Evolutionary conservation across 768 basidiomycete genomes (phyloP).

Genomic region (Amylocystis lapponica): DNA sequence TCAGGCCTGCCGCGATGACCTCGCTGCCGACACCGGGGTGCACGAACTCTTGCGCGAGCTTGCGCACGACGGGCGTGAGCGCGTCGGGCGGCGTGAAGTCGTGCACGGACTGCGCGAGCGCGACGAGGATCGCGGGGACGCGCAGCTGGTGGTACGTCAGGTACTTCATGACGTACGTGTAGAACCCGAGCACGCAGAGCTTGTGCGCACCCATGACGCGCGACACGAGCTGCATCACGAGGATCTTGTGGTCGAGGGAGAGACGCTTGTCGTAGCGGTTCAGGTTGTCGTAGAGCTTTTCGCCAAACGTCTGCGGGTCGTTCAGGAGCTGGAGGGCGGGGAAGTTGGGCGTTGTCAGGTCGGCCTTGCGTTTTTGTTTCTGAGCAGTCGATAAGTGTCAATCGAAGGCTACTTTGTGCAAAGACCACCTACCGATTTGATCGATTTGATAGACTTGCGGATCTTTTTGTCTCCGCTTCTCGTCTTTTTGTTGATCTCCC

Average conservation of each 20-base stretch:
- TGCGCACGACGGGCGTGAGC: conserved; percentile 81
- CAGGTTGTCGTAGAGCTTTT: conserved; percentile 85
- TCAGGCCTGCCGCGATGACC: conserved; percentile 95
- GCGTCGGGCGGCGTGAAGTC: conserved; percentile 93
- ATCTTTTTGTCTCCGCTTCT: conserved; percentile 78
- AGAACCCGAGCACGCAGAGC: conserved; percentile 89
- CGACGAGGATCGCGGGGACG: conserved; percentile 88
- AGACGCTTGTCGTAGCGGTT: conserved; percentile 89
- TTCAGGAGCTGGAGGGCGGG: conserved; percentile 88
- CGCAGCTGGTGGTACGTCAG: conserved; percentile 88
- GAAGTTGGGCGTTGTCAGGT: conserved; percentile 58
- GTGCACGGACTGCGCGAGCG: conserved; percentile 92
- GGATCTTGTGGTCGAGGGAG: conserved; percentile 93
- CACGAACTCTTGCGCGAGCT: conserved; percentile 93
- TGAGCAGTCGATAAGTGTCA: no score
- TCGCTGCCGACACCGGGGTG: conserved; percentile 96
- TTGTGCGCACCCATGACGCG: conserved; percentile 92
- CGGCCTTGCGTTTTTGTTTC: conserved; percentile 29
- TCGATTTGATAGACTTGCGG: conserved; percentile 61
- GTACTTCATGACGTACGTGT: conserved; percentile 94
- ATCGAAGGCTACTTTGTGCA: no score
- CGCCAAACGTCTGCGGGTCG: conserved; percentile 93
- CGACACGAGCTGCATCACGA: conserved; percentile 94
- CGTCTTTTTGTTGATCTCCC: conserved; percentile 93
- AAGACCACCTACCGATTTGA: conserved; percentile 65